Evolutionary conservation across 2,329 filamentous ascomycete genomes (phyloP).

Genomic region (Aspergillus puulaauensis): DNA sequence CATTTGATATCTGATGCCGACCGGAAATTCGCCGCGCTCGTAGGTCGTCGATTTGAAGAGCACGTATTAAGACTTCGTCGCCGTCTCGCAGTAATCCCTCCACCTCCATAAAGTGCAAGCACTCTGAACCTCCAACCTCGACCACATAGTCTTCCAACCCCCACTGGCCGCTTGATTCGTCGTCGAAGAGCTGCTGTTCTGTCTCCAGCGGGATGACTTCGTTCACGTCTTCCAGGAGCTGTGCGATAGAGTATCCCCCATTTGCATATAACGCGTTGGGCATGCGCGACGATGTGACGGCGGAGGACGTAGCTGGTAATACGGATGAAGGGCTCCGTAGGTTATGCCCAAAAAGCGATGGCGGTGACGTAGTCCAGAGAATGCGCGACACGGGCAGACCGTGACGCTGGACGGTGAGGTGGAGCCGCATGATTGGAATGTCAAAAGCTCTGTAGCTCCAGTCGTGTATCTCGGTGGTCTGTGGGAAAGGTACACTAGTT

Average conservation of each 20-base stretch:
- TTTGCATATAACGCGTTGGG: constrained; percentile 39
- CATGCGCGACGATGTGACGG: constrained; percentile 32
- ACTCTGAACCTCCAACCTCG: constrained; percentile 80
- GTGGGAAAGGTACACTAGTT: neutral
- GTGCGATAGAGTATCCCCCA: constrained; percentile 67
- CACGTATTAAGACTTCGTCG: constrained; percentile 79
- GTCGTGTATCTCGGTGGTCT: too few relatives aligned
- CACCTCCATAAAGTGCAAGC: constrained; percentile 78
- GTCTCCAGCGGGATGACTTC: constrained; percentile 78
- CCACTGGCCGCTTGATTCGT: constrained; percentile 58
- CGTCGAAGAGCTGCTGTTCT: constrained; percentile 36
- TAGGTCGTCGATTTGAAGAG: constrained; percentile 72
- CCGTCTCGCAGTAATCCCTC: constrained; percentile 72
- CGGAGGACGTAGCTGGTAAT: constrained; percentile 31
- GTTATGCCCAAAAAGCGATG: constrained; percentile 35
- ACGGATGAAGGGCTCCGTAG: constrained; percentile 17
- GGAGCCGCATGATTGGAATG: constrained; percentile 62
- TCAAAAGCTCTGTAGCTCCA: neutral
- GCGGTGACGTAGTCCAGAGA: constrained; percentile 65
- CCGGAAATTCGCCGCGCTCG: constrained; percentile 71
- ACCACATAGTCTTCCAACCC: constrained; percentile 88
- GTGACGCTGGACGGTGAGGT: constrained; percentile 70
- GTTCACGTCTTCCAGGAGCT: constrained; percentile 76
- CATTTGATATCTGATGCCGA: constrained; percentile 74
- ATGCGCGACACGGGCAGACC: constrained; percentile 70